Conservation (phyloP, 805 yeast species). For the Metschnikowia dekortorum region DNA sequence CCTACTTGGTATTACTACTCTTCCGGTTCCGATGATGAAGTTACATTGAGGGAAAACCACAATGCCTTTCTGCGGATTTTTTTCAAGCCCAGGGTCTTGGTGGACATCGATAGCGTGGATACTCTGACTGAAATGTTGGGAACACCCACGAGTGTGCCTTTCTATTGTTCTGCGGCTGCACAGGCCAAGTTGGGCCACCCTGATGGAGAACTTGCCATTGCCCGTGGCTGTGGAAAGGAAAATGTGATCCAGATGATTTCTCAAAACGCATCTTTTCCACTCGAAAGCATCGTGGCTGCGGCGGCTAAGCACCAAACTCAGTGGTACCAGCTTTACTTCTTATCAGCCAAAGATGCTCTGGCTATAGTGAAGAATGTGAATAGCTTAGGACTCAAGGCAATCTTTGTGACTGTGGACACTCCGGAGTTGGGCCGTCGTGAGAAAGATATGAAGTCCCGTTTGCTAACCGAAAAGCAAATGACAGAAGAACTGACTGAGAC, state of each 20-base stretch:
- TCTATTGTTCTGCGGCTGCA: conserved; percentile 90
- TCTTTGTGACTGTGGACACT: conserved; percentile 89
- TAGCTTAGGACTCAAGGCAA: conserved; percentile 52
- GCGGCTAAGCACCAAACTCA: conserved; percentile 65
- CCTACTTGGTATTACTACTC: conserved; percentile 56
- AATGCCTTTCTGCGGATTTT: conserved; percentile 82
- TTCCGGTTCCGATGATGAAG: conserved; percentile 89
- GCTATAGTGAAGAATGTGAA: conserved; percentile 69
- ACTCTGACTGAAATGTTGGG: conserved; percentile 73
- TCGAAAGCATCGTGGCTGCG: conserved; percentile 78
- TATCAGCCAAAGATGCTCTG: conserved; percentile 51
- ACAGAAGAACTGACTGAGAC: neutral
- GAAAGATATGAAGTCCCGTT: conserved; percentile 44
- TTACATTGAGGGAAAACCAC: conserved; percentile 86
- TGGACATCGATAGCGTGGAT: conserved; percentile 75
- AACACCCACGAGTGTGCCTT: conserved; percentile 64
- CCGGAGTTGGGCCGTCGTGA: conserved; percentile 70
- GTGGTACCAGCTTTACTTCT: conserved; percentile 88
- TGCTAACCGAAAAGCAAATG: conserved; percentile 4
- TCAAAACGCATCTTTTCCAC: conserved; percentile 82
- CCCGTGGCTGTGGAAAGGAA: conserved; percentile 74
- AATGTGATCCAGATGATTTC: conserved; percentile 84
- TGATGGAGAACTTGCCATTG: conserved; percentile 85
- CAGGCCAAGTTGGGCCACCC: conserved; percentile 88
- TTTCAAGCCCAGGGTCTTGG: conserved; percentile 79